Percentiles rank a stretch among this genome's conserved stretches.
Evolutionary conservation across 345 rosid species (phyloP).

Genomic region (Dipteronia sinensis): DNA sequence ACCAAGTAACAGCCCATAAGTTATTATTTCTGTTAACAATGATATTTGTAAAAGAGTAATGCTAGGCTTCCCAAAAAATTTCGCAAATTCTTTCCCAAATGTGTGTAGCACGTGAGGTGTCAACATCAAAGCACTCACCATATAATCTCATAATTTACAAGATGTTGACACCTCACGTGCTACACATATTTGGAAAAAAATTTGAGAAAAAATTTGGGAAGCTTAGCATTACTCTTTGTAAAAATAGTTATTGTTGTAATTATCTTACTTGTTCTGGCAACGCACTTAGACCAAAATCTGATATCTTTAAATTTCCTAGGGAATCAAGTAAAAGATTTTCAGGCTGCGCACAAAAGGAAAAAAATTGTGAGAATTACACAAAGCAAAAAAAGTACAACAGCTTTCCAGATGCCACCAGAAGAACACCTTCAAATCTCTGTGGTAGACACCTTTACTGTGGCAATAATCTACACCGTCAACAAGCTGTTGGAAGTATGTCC

Average conservation of each 20-base stretch:
- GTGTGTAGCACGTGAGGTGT: too few species aligned
- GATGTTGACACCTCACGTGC: too few species aligned
- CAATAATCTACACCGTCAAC: slow-evolving; percentile 97
- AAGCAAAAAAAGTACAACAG: not conserved
- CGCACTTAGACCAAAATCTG: slow-evolving; percentile 97
- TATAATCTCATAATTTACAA: too few species aligned
- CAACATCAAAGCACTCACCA: too few species aligned
- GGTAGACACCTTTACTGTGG: slow-evolving; percentile 90
- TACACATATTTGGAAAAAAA: too few species aligned
- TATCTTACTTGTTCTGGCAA: slow-evolving; percentile 74
- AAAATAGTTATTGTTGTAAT: not conserved
- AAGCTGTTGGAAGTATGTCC: slow-evolving; percentile 91
- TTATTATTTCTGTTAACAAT: slow-evolving; percentile 3
- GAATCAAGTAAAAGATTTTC: slow-evolving; percentile 95
- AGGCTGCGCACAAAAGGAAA: slow-evolving; percentile 53
- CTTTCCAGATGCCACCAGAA: slow-evolving; percentile 10
- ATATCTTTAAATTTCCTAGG: slow-evolving; percentile 85
- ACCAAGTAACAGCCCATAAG: slow-evolving; percentile 10
- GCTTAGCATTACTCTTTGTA: not conserved
- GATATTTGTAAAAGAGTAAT: too few species aligned
- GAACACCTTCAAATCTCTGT: slow-evolving; percentile 87
- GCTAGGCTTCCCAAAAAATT: too few species aligned
- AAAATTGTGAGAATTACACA: slow-evolving; percentile 21
- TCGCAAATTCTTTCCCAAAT: too few species aligned
- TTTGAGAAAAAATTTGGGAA: too few species aligned